Evolutionary conservation across 352 stramenopile species (phyloP).

Genomic region (Phytophthora litchii): DNA sequence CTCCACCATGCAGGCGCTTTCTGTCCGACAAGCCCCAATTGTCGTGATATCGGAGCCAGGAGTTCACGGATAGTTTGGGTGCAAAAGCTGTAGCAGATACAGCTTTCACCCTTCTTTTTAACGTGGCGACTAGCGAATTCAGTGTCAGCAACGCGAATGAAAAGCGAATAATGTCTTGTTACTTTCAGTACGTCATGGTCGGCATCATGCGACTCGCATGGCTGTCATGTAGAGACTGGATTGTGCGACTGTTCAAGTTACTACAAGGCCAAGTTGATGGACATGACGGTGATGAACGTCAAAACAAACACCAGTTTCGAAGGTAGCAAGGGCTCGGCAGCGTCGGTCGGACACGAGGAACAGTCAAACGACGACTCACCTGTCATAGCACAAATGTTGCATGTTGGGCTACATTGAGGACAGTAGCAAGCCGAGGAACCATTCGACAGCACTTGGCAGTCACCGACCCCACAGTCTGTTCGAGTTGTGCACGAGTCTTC

Average conservation of each 20-base stretch:
- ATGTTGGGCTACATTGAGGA: constrained; percentile 32
- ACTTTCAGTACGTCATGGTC: too few species aligned
- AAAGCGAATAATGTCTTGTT: not conserved
- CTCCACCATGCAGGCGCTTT: not conserved
- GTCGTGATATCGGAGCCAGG: not conserved
- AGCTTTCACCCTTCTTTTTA: not conserved
- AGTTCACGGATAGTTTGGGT: not conserved
- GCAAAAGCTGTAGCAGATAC: too few species aligned
- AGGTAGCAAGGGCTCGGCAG: not conserved
- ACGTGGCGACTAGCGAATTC: not conserved
- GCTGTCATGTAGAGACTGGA: too few species aligned
- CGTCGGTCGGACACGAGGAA: constrained; percentile 25
- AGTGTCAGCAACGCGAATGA: not conserved
- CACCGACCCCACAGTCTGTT: constrained; percentile 34
- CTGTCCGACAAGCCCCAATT: constrained; percentile 14
- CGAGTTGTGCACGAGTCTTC: constrained; percentile 41
- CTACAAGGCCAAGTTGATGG: constrained; percentile 10
- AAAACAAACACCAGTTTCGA: constrained; percentile 29
- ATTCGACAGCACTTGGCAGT: constrained; percentile 41
- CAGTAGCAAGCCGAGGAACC: constrained; percentile 42
- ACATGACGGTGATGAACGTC: constrained; percentile 15
- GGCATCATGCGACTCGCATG: too few species aligned
- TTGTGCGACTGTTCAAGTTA: too few species aligned
- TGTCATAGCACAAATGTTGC: constrained; percentile 31
- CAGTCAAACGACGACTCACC: constrained; percentile 34